phyloP scores from a whole-genome alignment of 495 filamentous ascomycete genomes.

The Usnea hakonensis region DNA sequence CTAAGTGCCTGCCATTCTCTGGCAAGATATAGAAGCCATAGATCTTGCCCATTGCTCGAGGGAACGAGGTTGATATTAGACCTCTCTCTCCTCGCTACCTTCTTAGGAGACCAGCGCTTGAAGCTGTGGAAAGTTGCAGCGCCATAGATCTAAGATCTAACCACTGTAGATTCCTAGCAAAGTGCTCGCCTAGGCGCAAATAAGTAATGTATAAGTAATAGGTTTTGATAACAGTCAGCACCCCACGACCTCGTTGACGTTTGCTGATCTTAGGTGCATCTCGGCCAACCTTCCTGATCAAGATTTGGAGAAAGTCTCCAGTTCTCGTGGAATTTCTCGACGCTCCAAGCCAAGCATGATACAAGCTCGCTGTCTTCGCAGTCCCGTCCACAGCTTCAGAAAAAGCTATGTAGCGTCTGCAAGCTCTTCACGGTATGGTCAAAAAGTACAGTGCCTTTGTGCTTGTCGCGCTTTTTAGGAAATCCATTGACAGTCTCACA shows the following conservation, averaged over 20 bases:
- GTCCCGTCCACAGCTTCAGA: constrained; percentile 1
- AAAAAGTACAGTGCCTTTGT: neutral
- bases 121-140: neutral
- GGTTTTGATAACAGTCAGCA: too few species aligned
- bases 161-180: neutral
- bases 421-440: neutral
- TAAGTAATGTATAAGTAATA: neutral
- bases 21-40: too few species aligned
- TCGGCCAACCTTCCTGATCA: constrained; percentile 6
- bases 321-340: neutral
- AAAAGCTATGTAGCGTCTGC: neutral
- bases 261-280: neutral
- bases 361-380: constrained; percentile 10
- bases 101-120: too few species aligned
- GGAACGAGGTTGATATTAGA: neutral
- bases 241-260: neutral
- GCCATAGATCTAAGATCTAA: neutral
- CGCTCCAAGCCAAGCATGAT: constrained; percentile 1
- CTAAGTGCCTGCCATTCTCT: too few species aligned
- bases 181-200: neutral
- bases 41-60: too few species aligned
- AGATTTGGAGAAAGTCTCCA: neutral
- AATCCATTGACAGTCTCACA: neutral
- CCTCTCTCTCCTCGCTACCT: neutral
- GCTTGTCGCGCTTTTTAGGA: neutral